Evolutionary conservation across 2,329 filamentous ascomycete genomes (phyloP).

Genomic region (Penicillium frequentans): DNA sequence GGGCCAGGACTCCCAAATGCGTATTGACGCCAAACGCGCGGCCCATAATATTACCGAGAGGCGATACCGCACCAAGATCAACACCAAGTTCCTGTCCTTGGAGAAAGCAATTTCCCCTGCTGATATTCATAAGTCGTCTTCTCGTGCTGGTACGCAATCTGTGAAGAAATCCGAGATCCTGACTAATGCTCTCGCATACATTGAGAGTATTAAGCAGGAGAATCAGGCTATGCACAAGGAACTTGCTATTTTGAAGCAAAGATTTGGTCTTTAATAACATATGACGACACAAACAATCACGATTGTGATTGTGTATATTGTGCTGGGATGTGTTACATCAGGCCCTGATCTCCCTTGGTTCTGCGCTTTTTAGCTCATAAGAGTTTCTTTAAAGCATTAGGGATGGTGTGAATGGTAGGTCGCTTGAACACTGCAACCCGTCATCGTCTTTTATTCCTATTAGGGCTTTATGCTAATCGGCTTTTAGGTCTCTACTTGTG

Average conservation of each 20-base stretch:
- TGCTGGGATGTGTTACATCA: no score
- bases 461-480: no score
- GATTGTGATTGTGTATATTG: not conserved
- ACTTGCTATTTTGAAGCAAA: conserved; percentile 29
- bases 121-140: conserved; percentile 20
- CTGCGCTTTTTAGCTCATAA: no score
- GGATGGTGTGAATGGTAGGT: no score
- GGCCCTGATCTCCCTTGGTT: no score
- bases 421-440: no score
- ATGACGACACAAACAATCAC: conserved; percentile 24
- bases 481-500: no score
- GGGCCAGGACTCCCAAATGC: conserved; percentile 23
- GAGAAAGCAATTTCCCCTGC: conserved; percentile 36
- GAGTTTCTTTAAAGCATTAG: no score
- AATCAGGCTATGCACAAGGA: conserved; percentile 35
- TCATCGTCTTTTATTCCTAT: no score
- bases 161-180: conserved; percentile 42
- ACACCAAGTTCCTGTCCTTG: conserved; percentile 41
- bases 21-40: conserved; percentile 41
- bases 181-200: conserved; percentile 37
- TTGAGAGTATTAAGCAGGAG: conserved; percentile 37
- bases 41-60: conserved; percentile 45
- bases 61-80: conserved; percentile 45
- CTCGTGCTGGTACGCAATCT: conserved; percentile 29
- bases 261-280: conserved; percentile 24